phyloP scores from a whole-genome alignment of 805 yeast genomes.

The Pichia occidentalis region DNA sequence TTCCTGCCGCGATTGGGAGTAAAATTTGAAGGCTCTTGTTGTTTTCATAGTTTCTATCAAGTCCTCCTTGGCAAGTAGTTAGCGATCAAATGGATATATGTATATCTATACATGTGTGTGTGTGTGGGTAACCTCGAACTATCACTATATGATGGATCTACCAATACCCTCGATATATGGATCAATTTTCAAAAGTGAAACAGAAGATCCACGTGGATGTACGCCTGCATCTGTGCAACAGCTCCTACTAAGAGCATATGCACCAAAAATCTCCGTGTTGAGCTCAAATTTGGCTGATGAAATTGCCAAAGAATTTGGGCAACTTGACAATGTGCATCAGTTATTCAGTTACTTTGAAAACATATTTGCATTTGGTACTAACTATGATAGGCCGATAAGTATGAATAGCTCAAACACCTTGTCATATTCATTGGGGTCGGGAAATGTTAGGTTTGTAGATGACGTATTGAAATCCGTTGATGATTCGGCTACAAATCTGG shows the following conservation, averaged over 20 bases:
- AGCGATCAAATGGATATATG: too few species aligned
- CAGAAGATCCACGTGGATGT: conserved; percentile 23
- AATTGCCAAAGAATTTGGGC: conserved; percentile 18
- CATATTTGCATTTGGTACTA: conserved; percentile 5
- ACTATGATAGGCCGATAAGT: background rate
- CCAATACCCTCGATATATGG: conserved; percentile 8
- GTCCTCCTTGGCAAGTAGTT: too few species aligned
- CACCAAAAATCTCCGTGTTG: conserved; percentile 30
- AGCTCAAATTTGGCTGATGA: conserved; percentile 22
- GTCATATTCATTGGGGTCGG: background rate
- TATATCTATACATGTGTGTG: too few species aligned
- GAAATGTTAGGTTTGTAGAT: conserved; percentile 11
- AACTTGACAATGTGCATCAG: conserved; percentile 4
- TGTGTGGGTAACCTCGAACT: background rate
- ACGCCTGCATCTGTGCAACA: conserved; percentile 26
- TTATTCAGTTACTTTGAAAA: conserved; percentile 25
- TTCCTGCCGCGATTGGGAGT: too few species aligned
- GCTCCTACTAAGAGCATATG: conserved; percentile 24
- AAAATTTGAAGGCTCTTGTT: too few species aligned
- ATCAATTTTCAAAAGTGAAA: background rate
- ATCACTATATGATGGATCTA: conserved; percentile 4
- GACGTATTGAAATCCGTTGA: conserved; percentile 4
- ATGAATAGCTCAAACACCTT: background rate
- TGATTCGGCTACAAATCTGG: background rate
- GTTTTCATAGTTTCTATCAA: too few species aligned